Evolutionary conservation across 768 basidiomycete species (phyloP).

Genomic region (Hirschioporus abietinus): DNA sequence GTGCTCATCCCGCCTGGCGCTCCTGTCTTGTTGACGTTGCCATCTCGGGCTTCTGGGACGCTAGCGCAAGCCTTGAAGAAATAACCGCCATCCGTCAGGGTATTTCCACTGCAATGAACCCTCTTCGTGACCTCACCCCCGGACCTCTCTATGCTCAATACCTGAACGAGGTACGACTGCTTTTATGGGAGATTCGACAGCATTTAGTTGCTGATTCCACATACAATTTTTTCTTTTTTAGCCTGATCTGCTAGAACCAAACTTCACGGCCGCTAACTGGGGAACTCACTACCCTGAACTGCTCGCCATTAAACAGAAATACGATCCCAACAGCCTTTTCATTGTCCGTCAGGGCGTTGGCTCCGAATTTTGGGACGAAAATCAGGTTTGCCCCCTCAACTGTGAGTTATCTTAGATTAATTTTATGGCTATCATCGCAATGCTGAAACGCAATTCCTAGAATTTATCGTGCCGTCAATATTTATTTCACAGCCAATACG

Average conservation of each 20-base stretch:
- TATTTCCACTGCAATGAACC: neutral
- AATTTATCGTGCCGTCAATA: neutral
- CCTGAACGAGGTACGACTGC: neutral
- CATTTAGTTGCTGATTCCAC: neutral
- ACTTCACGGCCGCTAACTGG: conserved; percentile 11
- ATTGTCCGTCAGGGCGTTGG: conserved; percentile 14
- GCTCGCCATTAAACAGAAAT: conserved; percentile 11
- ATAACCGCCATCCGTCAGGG: neutral
- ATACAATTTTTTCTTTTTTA: neutral
- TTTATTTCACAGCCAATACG: neutral
- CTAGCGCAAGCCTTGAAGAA: neutral
- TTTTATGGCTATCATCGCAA: neutral
- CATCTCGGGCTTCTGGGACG: neutral
- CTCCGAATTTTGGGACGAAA: conserved; percentile 43
- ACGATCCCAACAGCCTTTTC: conserved; percentile 15
- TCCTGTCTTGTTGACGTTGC: neutral
- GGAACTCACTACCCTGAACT: conserved; percentile 15
- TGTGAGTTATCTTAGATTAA: neutral
- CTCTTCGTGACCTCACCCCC: neutral
- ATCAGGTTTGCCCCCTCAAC: conserved; percentile 17
- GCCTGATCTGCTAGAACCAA: conserved; percentile 7
- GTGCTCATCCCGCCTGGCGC: conserved; percentile 46
- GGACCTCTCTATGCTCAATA: neutral
- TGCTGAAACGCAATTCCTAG: neutral
- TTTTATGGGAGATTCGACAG: neutral